Evolutionary conservation across 768 basidiomycete genomes (phyloP).

Genomic region (Lentinula detonsa): DNA sequence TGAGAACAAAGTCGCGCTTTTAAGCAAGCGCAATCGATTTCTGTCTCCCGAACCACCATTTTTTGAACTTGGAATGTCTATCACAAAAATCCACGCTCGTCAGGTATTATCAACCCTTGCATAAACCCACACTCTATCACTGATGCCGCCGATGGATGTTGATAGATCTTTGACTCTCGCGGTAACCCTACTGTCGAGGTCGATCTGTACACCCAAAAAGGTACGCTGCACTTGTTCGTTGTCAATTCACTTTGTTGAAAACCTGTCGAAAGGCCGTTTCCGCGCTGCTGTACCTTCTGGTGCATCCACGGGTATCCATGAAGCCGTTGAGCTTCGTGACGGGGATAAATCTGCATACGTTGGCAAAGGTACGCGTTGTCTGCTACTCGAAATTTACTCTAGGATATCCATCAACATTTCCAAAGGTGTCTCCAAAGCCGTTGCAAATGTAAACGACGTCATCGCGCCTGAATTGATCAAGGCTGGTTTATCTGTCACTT

Average conservation of each 20-base stretch:
- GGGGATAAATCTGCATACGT: constrained; percentile 89
- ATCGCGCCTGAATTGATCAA: constrained; percentile 89
- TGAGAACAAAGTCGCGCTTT: background rate
- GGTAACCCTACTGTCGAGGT: constrained; percentile 98
- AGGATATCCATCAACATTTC: constrained; percentile 2
- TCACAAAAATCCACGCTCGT: constrained; percentile 88
- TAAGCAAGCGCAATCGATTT: background rate
- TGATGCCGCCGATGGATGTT: background rate
- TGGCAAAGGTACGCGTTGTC: constrained; percentile 73
- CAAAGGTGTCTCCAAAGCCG: constrained; percentile 88
- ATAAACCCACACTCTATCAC: background rate
- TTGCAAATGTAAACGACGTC: constrained; percentile 86
- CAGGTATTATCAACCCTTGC: constrained; percentile 49
- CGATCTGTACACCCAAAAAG: constrained; percentile 83
- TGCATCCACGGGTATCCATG: constrained; percentile 96
- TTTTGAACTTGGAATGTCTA: constrained; percentile 55
- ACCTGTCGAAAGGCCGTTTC: constrained; percentile 64
- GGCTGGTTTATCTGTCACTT: constrained; percentile 74
- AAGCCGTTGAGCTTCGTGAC: constrained; percentile 98
- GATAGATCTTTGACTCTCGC: constrained; percentile 97
- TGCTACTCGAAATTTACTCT: background rate
- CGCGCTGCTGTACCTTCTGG: constrained; percentile 95
- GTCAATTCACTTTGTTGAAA: background rate
- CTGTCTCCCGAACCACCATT: constrained; percentile 19
- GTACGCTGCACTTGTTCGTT: constrained; percentile 28